These are phyloP conservation scores for Globisporangium radiosum DNA, from an alignment of 352 stramenopile genomes.

Conservation along the genomic window DNA sequence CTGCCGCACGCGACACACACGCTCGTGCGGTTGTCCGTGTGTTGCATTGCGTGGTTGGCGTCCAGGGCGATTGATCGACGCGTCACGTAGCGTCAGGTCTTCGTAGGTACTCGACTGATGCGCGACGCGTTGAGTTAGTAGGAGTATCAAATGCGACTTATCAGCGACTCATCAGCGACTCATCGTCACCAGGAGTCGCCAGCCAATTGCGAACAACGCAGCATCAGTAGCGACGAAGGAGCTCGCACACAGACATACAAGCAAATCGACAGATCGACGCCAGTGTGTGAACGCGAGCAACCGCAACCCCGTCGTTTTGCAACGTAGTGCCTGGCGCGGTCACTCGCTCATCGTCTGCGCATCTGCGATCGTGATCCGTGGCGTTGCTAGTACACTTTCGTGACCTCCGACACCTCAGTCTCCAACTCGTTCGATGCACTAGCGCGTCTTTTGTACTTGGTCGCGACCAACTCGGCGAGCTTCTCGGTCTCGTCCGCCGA, in stretches of 20 bases:
- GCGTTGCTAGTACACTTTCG: slow-evolving; percentile 64
- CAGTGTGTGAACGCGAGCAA: too few species aligned
- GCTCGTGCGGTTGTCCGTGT: slow-evolving; percentile 14
- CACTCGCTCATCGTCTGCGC: too few species aligned
- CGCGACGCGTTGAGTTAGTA: neutral
- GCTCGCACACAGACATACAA: neutral
- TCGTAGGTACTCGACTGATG: slow-evolving; percentile 5
- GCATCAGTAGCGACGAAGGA: slow-evolving; percentile 8
- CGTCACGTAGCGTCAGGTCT: slow-evolving; percentile 4
- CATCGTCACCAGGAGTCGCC: too few species aligned
- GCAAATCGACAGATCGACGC: too few species aligned
- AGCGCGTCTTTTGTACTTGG: slow-evolving; percentile 43
- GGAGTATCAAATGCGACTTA: slow-evolving; percentile 2
- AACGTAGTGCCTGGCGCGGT: too few species aligned
- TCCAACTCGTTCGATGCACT: slow-evolving; percentile 20
- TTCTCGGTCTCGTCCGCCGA: slow-evolving; percentile 72
- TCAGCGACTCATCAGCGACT: neutral
- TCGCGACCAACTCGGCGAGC: slow-evolving; percentile 48
- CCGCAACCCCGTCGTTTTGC: too few species aligned
- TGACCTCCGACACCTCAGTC: slow-evolving; percentile 43
- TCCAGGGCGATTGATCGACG: neutral
- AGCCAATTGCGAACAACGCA: neutral
- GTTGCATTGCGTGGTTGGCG: too few species aligned
- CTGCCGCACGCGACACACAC: slow-evolving; percentile 47
- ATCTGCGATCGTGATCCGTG: too few species aligned